A percentile compares a stretch with the other conserved stretches of the same genome.
These are phyloP conservation scores for Clavispora phyllophila DNA, from an alignment of 805 yeast genomes.

Conservation along the genomic window DNA sequence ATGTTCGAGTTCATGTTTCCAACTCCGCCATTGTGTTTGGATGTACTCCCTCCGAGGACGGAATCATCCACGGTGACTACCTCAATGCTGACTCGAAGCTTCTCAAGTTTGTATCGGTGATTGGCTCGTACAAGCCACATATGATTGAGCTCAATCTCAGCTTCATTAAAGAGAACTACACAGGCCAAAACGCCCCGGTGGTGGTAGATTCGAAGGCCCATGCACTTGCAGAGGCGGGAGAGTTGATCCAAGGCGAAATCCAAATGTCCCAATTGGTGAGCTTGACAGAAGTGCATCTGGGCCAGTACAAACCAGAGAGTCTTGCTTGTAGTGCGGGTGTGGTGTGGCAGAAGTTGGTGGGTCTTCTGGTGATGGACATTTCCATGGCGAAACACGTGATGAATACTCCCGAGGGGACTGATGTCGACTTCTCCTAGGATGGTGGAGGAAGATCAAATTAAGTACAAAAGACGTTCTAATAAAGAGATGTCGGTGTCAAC, in stretches of 20 bases:
- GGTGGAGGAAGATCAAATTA: no score
- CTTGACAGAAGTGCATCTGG: slow-evolving; percentile 34
- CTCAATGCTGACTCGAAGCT: slow-evolving; percentile 23
- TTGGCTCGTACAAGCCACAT: slow-evolving; percentile 65
- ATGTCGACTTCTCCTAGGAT: neutral
- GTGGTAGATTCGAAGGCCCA: slow-evolving; percentile 59
- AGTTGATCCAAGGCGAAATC: slow-evolving; percentile 45
- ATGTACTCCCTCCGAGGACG: slow-evolving; percentile 53
- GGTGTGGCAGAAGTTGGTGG: slow-evolving; percentile 52
- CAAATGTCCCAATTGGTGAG: slow-evolving; percentile 39
- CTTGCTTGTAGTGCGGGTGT: slow-evolving; percentile 18
- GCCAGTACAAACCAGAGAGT: neutral
- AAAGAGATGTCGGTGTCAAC: no score
- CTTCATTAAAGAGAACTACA: slow-evolving; percentile 28
- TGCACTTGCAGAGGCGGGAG: slow-evolving; percentile 60
- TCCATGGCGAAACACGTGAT: slow-evolving; percentile 44
- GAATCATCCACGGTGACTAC: slow-evolving; percentile 35
- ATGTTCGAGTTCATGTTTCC: slow-evolving; percentile 22
- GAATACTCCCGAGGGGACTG: slow-evolving; percentile 12
- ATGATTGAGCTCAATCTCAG: slow-evolving; percentile 57
- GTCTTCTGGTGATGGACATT: slow-evolving; percentile 61
- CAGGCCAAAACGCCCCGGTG: slow-evolving; percentile 35
- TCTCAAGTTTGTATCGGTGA: slow-evolving; percentile 45
- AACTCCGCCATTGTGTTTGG: slow-evolving; percentile 49
- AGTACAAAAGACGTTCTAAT: no score